Conservation (phyloP, 108 stramenopile species). For the Cyclotella kingstonii region DNA sequence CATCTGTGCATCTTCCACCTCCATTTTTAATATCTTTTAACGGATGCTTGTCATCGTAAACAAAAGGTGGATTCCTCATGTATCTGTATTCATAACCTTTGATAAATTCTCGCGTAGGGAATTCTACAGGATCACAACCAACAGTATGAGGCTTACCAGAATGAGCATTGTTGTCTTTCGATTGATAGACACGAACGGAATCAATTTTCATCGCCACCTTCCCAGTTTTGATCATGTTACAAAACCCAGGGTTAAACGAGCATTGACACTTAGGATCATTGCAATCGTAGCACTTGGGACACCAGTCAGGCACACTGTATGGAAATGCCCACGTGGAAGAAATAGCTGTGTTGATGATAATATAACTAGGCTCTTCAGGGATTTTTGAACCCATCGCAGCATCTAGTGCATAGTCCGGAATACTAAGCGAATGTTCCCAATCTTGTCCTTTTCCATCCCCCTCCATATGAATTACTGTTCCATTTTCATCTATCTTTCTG, state of each 20-base stretch:
- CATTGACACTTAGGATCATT: conserved; percentile 85
- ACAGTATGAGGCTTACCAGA: conserved; percentile 68
- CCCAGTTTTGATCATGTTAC: conserved; percentile 76
- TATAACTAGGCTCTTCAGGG: conserved; percentile 89
- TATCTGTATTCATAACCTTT: conserved; percentile 83
- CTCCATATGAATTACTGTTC: conserved; percentile 47
- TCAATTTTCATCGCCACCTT: conserved; percentile 84
- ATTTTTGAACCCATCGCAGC: conserved; percentile 84
- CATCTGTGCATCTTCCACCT: conserved; percentile 69
- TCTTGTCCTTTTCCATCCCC: conserved; percentile 77
- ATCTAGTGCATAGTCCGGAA: conserved; percentile 65
- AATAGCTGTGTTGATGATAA: conserved; percentile 93
- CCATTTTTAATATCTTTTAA: conserved; percentile 67
- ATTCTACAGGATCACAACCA: conserved; percentile 85
- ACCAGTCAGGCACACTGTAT: conserved; percentile 71
- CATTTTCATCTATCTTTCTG: conserved; percentile 52
- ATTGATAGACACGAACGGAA: conserved; percentile 88
- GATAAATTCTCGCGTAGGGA: conserved; percentile 88
- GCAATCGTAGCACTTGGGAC: conserved; percentile 89
- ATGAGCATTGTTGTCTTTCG: conserved; percentile 65
- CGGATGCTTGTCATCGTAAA: conserved; percentile 67
- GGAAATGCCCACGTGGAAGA: conserved; percentile 96
- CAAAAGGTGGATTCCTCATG: conserved; percentile 76
- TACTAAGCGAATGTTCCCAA: conserved; percentile 75
- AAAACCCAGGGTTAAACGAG: conserved; percentile 83